Conservation (phyloP, 2,329 filamentous ascomycete species). For the Aspergillus novofumigatus region DNA sequence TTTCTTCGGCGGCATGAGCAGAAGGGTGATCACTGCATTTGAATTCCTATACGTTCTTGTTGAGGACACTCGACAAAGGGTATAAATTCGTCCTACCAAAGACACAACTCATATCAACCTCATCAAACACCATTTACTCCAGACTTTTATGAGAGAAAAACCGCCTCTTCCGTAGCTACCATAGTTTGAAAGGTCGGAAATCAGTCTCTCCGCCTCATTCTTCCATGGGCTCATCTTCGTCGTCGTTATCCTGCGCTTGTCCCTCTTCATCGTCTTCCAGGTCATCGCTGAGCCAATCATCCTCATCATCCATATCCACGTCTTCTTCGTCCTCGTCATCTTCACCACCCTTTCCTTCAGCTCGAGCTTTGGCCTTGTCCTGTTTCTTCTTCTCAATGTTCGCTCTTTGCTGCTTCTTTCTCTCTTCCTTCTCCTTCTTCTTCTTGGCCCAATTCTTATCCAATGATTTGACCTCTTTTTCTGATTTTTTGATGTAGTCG, state of each 20-base stretch:
- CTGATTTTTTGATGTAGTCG: conserved; percentile 83
- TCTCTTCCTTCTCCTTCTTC: conserved; percentile 73
- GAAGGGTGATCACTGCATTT: background rate
- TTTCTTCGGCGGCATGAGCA: background rate
- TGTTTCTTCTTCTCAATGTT: conserved; percentile 86
- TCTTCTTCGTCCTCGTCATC: conserved; percentile 47
- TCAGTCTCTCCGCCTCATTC: conserved; percentile 26
- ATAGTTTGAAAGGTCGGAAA: background rate
- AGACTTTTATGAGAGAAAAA: background rate
- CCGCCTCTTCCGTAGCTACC: background rate
- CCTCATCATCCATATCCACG: conserved; percentile 52
- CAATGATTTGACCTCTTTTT: conserved; percentile 69
- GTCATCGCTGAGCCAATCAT: conserved; percentile 51
- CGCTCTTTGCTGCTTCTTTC: conserved; percentile 77
- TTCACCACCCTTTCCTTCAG: conserved; percentile 39
- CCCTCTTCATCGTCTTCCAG: conserved; percentile 43
- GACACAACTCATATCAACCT: background rate
- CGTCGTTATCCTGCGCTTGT: conserved; percentile 25
- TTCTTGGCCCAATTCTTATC: conserved; percentile 79
- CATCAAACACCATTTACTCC: background rate
- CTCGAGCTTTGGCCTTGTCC: conserved; percentile 50
- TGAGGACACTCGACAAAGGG: conserved; percentile 7
- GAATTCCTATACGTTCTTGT: background rate
- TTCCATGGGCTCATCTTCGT: conserved; percentile 40
- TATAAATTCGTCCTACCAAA: conserved; percentile 11